Conservation (phyloP, 805 yeast species). For the Wickerhamomyces queroliae region DNA sequence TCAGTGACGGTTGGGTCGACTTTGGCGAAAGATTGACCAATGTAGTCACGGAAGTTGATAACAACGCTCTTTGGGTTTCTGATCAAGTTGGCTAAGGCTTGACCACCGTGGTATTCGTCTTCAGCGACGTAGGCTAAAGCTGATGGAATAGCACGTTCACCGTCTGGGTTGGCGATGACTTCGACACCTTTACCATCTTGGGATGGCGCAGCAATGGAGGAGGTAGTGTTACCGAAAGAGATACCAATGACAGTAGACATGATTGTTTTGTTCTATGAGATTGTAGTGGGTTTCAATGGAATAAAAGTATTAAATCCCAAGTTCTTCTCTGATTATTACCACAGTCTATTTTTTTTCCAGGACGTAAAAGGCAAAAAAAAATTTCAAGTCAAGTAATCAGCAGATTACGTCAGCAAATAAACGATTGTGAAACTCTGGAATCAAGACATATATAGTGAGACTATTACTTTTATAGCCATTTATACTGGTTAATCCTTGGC, state of each 20-base stretch:
- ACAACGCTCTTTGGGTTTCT: slow-evolving; percentile 88
- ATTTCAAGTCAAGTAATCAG: too few species aligned
- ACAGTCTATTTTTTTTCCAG: too few species aligned
- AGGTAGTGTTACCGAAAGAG: slow-evolving; percentile 93
- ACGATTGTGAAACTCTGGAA: too few species aligned
- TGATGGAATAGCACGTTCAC: slow-evolving; percentile 95
- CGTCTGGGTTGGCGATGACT: slow-evolving; percentile 98
- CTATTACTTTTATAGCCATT: too few species aligned
- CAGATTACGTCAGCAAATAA: too few species aligned
- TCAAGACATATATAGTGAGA: too few species aligned
- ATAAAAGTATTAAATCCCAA: too few species aligned
- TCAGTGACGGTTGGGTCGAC: slow-evolving; percentile 62
- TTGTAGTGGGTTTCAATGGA: background rate
- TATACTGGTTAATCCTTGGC: too few species aligned
- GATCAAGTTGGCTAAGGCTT: slow-evolving; percentile 86
- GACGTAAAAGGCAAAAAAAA: too few species aligned
- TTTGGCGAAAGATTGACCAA: slow-evolving; percentile 69
- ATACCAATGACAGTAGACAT: slow-evolving; percentile 67
- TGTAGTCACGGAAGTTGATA: slow-evolving; percentile 86
- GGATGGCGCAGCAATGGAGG: slow-evolving; percentile 85
- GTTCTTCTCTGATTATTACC: too few species aligned
- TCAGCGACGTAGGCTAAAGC: slow-evolving; percentile 86
- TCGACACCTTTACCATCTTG: slow-evolving; percentile 83
- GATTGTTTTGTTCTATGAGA: background rate
- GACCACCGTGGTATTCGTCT: slow-evolving; percentile 97